phyloP scores from a whole-genome alignment of 345 rosid species.

The Acer yangbiense region DNA sequence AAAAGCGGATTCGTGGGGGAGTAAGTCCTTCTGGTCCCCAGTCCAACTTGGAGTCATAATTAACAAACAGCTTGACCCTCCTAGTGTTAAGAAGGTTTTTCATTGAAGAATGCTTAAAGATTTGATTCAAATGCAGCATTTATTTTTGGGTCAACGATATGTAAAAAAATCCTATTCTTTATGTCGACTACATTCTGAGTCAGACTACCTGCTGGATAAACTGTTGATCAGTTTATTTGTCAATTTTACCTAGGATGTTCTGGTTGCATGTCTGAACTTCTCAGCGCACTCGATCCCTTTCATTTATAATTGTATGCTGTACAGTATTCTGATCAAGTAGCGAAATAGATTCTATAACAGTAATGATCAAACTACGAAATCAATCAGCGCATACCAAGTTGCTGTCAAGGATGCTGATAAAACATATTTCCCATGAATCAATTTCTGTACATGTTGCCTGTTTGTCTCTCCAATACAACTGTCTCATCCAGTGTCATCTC shows the following conservation, averaged over 20 bases:
- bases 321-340: not conserved
- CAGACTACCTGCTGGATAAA: constrained; percentile 20
- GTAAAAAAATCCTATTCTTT: constrained; percentile 19
- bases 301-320: not conserved
- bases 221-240: constrained; percentile 12
- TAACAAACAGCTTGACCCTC: constrained; percentile 14
- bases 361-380: not conserved
- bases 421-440: not conserved
- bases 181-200: not conserved
- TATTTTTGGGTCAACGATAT: constrained; percentile 16
- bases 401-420: not conserved
- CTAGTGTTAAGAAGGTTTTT: constrained; percentile 2
- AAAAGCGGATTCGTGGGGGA: constrained; percentile 72
- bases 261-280: not conserved
- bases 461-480: not conserved
- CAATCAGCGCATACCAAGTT: not conserved
- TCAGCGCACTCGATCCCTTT: not conserved
- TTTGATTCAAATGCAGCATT: constrained; percentile 8
- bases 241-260: not conserved
- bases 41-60: constrained; percentile 31
- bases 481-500: not conserved
- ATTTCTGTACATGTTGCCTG: not conserved
- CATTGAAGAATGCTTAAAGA: constrained; percentile 10
- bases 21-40: constrained; percentile 27
- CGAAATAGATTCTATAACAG: not conserved